Conservation (phyloP, 306 rosid species). For the Leucaena leucocephala region DNA sequence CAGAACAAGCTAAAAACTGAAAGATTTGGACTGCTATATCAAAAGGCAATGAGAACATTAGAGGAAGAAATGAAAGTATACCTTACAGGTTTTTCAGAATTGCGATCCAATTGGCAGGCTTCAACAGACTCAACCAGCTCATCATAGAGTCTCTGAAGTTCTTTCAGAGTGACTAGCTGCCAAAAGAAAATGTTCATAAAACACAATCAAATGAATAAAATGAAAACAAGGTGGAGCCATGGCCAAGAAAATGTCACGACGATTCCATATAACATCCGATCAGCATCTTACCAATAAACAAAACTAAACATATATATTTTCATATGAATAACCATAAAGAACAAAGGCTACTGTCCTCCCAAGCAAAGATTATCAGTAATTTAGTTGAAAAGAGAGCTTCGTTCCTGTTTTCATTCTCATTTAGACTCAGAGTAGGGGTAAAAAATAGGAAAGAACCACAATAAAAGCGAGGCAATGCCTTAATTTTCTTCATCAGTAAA, state of each 20-base stretch:
- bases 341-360: neutral
- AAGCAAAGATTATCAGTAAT: neutral
- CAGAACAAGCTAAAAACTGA: constrained; percentile 15
- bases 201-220: constrained; percentile 39
- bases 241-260: constrained; percentile 16
- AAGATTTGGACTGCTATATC: constrained; percentile 36
- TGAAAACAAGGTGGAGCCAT: constrained; percentile 6
- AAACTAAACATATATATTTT: neutral
- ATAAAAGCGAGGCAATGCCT: neutral
- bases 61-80: constrained; percentile 33
- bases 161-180: constrained; percentile 77
- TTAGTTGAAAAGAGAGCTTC: neutral
- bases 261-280: constrained; percentile 13
- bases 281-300: neutral
- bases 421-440: neutral
- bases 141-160: constrained; percentile 92
- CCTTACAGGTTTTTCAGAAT: constrained; percentile 76
- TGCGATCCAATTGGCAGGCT: constrained; percentile 73
- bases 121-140: constrained; percentile 76
- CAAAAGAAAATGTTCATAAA: constrained; percentile 12
- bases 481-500: neutral
- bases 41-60: constrained; percentile 13
- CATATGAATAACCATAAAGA: neutral
- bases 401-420: neutral
- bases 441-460: neutral